Base-by-base conservation (phyloP, 176 grass and related monocot species). In the Canna indica region DNA sequence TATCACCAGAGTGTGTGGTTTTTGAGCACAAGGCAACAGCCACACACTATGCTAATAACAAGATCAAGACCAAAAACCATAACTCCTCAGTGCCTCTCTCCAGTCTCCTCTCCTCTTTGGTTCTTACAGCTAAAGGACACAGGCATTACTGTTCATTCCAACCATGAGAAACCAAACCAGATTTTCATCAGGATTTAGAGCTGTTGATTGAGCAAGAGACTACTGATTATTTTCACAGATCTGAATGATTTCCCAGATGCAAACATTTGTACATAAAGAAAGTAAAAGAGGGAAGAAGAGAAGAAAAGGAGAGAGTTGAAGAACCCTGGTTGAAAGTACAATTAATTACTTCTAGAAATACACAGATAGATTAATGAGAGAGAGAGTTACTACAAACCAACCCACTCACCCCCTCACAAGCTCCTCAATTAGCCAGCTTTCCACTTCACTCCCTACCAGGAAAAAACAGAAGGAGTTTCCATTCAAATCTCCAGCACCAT, bases 331-430 rank as follows among this genome's bases (percentile, higher is more conserved):
- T 5, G 63, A 39, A 66, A 66, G 63, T 66, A 38, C 34, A 66
- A 39, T 66, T n/a, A 38, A 66, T 66, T 41, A 11, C 63, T 66
- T n/a, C 20, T 12, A 15, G 24, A 36, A 39, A 9, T 26, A 39
- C 34, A 66, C 63, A 66, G 63, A 39, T 66, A 7, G 63, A 66
- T 66, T 16, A 20, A 66, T n/a, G 27, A 60, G 57, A 60, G 57
- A 28, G 26, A 60, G 58, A 36, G 61, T 26, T 24, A 66, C 38
- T 62, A 31, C 14, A 32, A 62, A 62, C 30, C 30, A 62, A 38
- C 35, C 63, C 38, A 38, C 35, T 34, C 38, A 39, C 9, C 20
- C 31, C 34, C 20, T 10, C 34, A n/a, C 18, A 12, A 38, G 6
- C 16, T n/a, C 18, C 18, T 38, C 8, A 66, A 66, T 13, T 10